These are phyloP conservation scores for Eucalyptus regnans DNA, from an alignment of 345 rosid species.

Conservation along the genomic window DNA sequence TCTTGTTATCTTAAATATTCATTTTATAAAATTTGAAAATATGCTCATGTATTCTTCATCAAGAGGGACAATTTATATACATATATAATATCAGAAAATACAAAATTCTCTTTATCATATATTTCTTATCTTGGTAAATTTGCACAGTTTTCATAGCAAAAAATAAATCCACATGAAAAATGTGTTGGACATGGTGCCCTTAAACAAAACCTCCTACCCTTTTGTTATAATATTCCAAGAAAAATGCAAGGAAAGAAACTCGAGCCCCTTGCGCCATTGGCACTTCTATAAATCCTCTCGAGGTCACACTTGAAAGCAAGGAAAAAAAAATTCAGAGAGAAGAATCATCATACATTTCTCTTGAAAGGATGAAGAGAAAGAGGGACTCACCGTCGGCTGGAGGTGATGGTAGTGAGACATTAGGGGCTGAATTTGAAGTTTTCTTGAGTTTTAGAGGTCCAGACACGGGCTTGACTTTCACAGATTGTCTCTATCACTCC, in stretches of 20 bases:
- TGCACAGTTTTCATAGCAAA: too few relatives aligned
- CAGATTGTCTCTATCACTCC: not conserved
- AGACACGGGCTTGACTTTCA: not conserved
- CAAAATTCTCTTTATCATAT: too few relatives aligned
- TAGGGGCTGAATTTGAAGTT: not conserved
- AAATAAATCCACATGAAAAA: too few relatives aligned
- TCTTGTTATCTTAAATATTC: not conserved
- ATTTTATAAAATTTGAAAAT: too few relatives aligned
- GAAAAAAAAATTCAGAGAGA: not conserved
- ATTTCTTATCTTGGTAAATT: too few relatives aligned
- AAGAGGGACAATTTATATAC: fast-evolving
- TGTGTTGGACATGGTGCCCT: not conserved
- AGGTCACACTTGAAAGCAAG: not conserved
- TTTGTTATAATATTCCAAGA: too few relatives aligned
- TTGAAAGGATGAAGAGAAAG: not conserved
- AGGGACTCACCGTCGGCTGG: fast-evolving
- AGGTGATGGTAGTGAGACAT: not conserved
- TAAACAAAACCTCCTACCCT: not conserved
- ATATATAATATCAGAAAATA: too few relatives aligned
- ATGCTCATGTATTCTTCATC: fast-evolving
- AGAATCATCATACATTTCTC: not conserved
- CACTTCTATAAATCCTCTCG: not conserved
- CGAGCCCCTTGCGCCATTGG: not conserved
- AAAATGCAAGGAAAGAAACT: not conserved
- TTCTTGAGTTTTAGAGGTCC: not conserved